Base-by-base conservation (phyloP, 2,329 filamentous ascomycete genomes). In the Colletotrichum sp. region DNA sequence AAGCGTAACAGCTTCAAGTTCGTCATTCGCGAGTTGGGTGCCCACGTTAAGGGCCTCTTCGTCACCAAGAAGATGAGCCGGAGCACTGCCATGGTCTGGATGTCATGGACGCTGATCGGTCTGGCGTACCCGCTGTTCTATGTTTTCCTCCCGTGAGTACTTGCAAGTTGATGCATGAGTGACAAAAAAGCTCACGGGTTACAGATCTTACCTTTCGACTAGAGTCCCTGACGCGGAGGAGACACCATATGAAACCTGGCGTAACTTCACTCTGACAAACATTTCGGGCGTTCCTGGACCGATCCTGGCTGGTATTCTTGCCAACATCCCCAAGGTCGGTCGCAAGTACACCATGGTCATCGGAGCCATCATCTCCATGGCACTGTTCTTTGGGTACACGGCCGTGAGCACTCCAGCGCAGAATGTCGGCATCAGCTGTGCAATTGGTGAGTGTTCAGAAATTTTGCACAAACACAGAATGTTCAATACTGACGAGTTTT, bases 331-430 rank as follows among this genome's bases (percentile, higher is more conserved):
- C 72, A 82, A 91, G 32, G 88, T 93, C 77, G 93, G 93, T 5
- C 88, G 93, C 57, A 88, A 89, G 73, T 93, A 93, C 79, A 93
- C 92, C 19, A 92, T 93, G 90, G 88, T 89, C 19, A 88, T 94
- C 61, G 93, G 93, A 3, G 92, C 93, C 0, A 82, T 95, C 8
- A 80, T 93, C 44, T 94, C 92, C 22, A 91, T 93, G 88, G 87
- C 87, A 4, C 94, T 96, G 83, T 95, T 95, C 86, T 95, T 95
- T 80, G 92, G 90, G 6, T 95, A 95, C 83, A 95, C 94, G 0
- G 88, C 91, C 59, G 92, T 95, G 19, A 86, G 89, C 32, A 94
- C 89, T 2, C 86, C 90, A 8, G 85, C 87, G 4, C 88, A 95
- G 80, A 93, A 95, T 78, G 83, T 95, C 0, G 93, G 89, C 2